Percentiles rank a stretch among this genome's conserved stretches.
Conservation (phyloP, 2,329 filamentous ascomycete genomes). For the Scleromitrula shiraiana region DNA sequence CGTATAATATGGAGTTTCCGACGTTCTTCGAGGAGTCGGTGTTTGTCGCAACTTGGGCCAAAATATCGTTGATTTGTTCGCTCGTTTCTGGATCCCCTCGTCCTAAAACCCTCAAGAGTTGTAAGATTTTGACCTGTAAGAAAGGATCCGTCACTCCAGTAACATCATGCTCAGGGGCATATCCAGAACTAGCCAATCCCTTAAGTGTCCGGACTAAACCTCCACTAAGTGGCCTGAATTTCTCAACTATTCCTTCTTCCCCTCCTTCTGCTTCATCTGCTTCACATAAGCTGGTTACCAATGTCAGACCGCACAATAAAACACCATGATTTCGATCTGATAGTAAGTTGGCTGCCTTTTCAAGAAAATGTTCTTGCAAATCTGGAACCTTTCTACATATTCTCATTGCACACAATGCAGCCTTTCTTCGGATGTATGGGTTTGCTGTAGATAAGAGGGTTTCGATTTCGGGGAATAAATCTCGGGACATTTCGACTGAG, state of each 20-base stretch:
- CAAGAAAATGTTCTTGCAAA: constrained; percentile 91
- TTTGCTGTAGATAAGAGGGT: constrained; percentile 85
- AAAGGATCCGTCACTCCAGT: constrained; percentile 98
- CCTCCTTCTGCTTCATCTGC: constrained; percentile 87
- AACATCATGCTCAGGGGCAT: constrained; percentile 95
- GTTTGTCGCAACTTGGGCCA: constrained; percentile 95
- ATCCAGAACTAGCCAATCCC: constrained; percentile 86
- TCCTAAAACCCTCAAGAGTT: constrained; percentile 75
- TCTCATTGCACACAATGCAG: constrained; percentile 96
- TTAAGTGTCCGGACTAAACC: constrained; percentile 86
- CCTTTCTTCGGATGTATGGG: constrained; percentile 96
- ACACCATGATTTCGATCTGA: constrained; percentile 96
- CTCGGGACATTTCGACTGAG: constrained; percentile 95
- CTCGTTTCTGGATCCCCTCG: constrained; percentile 81
- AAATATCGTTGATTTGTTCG: constrained; percentile 96
- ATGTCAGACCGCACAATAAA: constrained; percentile 80
- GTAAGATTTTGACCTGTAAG: constrained; percentile 91
- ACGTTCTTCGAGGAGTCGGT: constrained; percentile 98
- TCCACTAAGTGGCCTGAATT: constrained; percentile 80
- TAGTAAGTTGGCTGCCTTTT: constrained; percentile 82
- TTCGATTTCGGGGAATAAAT: constrained; percentile 94
- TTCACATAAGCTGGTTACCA: constrained; percentile 89
- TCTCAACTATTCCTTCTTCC: constrained; percentile 83
- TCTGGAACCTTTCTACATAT: constrained; percentile 98
- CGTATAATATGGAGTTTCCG: constrained; percentile 95